These are phyloP conservation scores for Chalaropsis thielavioides DNA, from an alignment of 2,329 filamentous ascomycete genomes.

Conservation along the genomic window DNA sequence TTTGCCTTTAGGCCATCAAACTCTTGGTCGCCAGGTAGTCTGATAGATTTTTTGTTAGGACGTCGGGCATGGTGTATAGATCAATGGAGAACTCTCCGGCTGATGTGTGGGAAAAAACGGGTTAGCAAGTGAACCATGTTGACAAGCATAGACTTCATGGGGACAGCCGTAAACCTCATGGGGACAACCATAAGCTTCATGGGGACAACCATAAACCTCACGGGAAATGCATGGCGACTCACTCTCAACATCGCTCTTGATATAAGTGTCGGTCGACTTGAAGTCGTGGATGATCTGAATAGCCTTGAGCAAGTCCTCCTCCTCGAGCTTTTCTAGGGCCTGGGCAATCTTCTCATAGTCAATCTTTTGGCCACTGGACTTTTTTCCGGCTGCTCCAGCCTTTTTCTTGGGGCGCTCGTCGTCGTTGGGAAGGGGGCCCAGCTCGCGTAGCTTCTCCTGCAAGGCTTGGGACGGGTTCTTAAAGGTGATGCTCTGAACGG, in stretches of 20 bases:
- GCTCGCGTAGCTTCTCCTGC: conserved; percentile 63
- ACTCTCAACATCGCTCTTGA: conserved; percentile 94
- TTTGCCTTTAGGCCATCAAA: not conserved
- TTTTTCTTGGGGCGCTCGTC: conserved; percentile 44
- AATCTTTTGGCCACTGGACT: conserved; percentile 60
- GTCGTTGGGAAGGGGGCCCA: conserved; percentile 69
- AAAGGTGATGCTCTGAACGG: conserved; percentile 67
- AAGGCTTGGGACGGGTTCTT: conserved; percentile 87
- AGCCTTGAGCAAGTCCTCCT: conserved; percentile 86
- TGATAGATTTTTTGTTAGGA: conserved; percentile 85
- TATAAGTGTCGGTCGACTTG: conserved; percentile 86
- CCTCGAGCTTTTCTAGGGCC: conserved; percentile 70
- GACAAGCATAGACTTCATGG: no score
- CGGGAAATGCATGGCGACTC: conserved; percentile 27
- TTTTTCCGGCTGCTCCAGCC: conserved; percentile 51
- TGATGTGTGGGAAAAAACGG: conserved; percentile 22
- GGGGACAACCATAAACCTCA: no score
- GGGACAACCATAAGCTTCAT: no score
- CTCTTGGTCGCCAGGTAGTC: conserved; percentile 46
- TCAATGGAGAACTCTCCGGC: conserved; percentile 98
- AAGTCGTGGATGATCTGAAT: conserved; percentile 98
- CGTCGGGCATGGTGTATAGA: conserved; percentile 88
- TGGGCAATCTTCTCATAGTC: conserved; percentile 98
- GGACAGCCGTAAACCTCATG: no score
- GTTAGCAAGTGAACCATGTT: conserved; percentile 10